phyloP scores from a whole-genome alignment of 1,284 basidiomycete genomes.

The Caloboletus firmus region DNA sequence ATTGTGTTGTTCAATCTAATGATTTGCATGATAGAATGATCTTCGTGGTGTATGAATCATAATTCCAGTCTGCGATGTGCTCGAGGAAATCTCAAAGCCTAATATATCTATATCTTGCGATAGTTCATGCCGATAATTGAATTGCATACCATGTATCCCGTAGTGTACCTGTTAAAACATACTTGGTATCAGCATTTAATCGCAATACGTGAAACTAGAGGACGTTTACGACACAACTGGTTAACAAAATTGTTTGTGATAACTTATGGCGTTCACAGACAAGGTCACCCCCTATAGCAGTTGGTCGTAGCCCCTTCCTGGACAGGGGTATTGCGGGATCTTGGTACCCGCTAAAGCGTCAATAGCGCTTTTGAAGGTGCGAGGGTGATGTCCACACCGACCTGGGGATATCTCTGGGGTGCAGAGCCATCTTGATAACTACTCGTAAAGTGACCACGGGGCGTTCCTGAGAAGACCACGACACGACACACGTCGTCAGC shows the following conservation, averaged over 20 bases:
- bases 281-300: too few relatives aligned
- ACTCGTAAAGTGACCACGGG: not conserved
- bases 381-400: not conserved
- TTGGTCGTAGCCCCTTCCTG: not conserved
- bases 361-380: not conserved
- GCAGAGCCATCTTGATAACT: not conserved
- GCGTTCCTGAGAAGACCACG: not conserved
- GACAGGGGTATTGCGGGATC: not conserved
- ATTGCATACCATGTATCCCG: not conserved
- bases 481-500: too few relatives aligned
- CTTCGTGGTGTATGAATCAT: not conserved
- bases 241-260: not conserved
- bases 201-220: too few relatives aligned
- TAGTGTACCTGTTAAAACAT: not conserved
- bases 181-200: not conserved
- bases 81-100: not conserved
- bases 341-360: not conserved
- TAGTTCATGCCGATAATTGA: not conserved
- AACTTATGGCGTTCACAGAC: not conserved
- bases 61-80: not conserved
- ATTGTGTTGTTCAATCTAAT: not conserved
- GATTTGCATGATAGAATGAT: conserved; percentile 9
- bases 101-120: not conserved
- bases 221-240: not conserved
- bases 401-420: not conserved